Evolutionary conservation across 1,284 basidiomycete species (phyloP).

Genomic region (Tranzscheliella williamsii): DNA sequence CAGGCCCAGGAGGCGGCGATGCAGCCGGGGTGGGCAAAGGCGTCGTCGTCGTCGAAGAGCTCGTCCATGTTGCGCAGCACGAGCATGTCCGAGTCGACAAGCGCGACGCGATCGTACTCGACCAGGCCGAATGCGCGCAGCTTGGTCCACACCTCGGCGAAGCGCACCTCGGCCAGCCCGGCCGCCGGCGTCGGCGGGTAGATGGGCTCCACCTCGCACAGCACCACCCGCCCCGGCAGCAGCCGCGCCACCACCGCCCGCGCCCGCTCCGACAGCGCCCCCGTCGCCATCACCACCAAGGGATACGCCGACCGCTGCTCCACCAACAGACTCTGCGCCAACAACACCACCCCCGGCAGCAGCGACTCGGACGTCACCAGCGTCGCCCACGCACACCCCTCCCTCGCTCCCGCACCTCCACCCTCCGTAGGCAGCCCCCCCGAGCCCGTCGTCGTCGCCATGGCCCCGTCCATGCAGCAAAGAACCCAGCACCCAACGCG

Average conservation of each 20-base stretch:
- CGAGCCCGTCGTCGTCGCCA: too few species aligned
- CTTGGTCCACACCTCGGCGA: constrained; percentile 59
- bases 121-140: constrained; percentile 50
- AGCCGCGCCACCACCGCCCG: constrained; percentile 19
- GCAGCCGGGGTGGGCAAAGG: constrained; percentile 1
- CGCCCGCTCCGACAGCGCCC: constrained; percentile 22
- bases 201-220: constrained; percentile 38
- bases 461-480: too few species aligned
- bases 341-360: constrained; percentile 46
- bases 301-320: constrained; percentile 35
- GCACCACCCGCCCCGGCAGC: constrained; percentile 13
- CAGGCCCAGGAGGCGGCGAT: constrained; percentile 88
- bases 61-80: constrained; percentile 87
- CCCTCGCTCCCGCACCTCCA: neutral
- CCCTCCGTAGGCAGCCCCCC: neutral
- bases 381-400: constrained; percentile 45
- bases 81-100: constrained; percentile 91
- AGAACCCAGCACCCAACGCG: too few species aligned
- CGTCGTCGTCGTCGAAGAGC: constrained; percentile 67
- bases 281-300: constrained; percentile 47
- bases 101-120: constrained; percentile 71
- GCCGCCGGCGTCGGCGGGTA: constrained; percentile 13
- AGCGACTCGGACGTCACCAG: constrained; percentile 49
- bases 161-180: constrained; percentile 33
- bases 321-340: constrained; percentile 41